A percentile compares a stretch with the other conserved stretches of the same genome.
phyloP scores from a whole-genome alignment of 2,329 filamentous ascomycete genomes.

The Zymoseptoria tritici region DNA sequence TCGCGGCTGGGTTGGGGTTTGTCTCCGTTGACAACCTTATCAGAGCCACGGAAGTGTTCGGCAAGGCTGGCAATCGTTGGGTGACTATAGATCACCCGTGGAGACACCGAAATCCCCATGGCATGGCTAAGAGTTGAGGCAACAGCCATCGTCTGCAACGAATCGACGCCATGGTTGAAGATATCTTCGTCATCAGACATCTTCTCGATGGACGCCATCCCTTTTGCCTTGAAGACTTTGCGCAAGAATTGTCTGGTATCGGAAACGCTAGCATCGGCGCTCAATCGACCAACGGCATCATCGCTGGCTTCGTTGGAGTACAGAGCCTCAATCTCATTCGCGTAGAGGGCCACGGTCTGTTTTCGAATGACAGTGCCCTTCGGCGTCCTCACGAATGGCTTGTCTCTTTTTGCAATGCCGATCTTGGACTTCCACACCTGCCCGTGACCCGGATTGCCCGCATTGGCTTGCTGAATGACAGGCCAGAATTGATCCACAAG shows the following conservation, averaged over 20 bases:
- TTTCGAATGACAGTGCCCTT: conserved; percentile 12
- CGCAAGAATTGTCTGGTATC: conserved; percentile 13
- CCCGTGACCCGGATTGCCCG: conserved; percentile 27
- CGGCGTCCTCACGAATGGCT: conserved; percentile 35
- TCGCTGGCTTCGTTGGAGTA: conserved; percentile 30
- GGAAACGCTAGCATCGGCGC: conserved; percentile 11
- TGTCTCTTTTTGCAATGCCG: conserved; percentile 36
- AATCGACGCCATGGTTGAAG: conserved; percentile 31
- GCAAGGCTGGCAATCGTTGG: conserved; percentile 26
- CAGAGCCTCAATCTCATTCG: conserved; percentile 41
- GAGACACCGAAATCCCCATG: conserved; percentile 18
- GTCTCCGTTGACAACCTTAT: conserved; percentile 7
- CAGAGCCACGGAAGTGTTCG: background rate
- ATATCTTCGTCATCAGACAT: conserved; percentile 26
- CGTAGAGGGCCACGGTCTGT: conserved; percentile 30
- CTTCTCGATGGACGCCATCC: conserved; percentile 6
- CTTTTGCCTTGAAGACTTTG: conserved; percentile 11
- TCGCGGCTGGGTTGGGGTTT: conserved; percentile 1
- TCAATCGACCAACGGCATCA: conserved; percentile 7
- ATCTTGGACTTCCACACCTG: conserved; percentile 40
- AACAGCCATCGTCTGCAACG: conserved; percentile 25
- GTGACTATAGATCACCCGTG: conserved; percentile 27
- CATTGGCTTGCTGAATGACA: conserved; percentile 12
- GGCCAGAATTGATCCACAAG: conserved; percentile 15
- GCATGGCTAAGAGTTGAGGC: conserved; percentile 21